Evolutionary conservation across 2,329 filamentous ascomycete species (phyloP), one percentile per base, ranked within the genome.

Genomic region (Ophiostoma perfectum): DNA sequence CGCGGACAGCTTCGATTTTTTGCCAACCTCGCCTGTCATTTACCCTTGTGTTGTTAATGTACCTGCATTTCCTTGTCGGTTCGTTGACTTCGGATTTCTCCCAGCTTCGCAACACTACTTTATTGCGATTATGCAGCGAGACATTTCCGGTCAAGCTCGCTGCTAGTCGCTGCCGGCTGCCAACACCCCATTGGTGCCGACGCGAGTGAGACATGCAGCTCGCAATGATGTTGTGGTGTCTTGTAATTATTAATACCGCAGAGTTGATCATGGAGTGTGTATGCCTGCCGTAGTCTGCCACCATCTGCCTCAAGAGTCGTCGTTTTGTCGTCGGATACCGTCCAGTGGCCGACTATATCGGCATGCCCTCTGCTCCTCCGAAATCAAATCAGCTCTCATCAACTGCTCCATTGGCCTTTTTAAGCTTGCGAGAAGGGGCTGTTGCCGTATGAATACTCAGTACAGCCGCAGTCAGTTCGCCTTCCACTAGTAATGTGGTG

Each of bases 111-210:
- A 27, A 27, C 27, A 27, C 27, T 27, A 27, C 27, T 55, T 8
- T 55, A n/a, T 49, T 49, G 47, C 49, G 49, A 27, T 27, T 55
- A 55, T 55, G 49, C 49, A 55, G n/a, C 49, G 49, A 18, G 49
- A 11, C 18, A 27, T 55, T 55, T 55, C 49, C 12, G 8, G 49
- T 55, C 6, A 27, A 55, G 49, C 49, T 27, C 27, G 27, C 27
- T 27, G 27, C 27, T 27, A 27, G 49, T 27, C 49, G 49, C 6
- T 14, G 7, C 8, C 9, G 11, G 49, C 49, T 27, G 49, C 49
- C 49, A 27, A 8, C 49, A 16, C n/a, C 49, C 49, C n/a, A 55
- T 55, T 9, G 49, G n/a, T 55, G 7, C 49, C 49, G 7, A 55
- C 18, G 49, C 18, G n/a, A 55, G 49, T 55, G 18, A 55, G 49